Evolutionary conservation across 1,284 basidiomycete species (phyloP).

Genomic region (Heliocybe sulcata): DNA sequence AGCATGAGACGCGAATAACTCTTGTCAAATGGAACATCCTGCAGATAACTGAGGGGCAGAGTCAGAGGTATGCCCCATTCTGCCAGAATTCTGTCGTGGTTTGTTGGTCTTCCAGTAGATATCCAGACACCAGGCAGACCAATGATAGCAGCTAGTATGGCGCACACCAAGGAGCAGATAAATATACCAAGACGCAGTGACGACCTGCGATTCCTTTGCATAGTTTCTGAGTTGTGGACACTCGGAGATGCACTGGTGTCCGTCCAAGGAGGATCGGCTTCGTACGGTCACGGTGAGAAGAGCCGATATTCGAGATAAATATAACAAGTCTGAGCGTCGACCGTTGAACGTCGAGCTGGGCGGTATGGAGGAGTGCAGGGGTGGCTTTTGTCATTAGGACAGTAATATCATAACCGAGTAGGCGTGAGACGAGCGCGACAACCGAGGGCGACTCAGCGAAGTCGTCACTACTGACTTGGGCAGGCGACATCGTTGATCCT

Average conservation of each 20-base stretch:
- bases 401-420: too few relatives aligned
- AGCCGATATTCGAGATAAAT: too few relatives aligned
- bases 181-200: background rate
- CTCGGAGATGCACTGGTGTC: background rate
- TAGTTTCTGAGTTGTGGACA: background rate
- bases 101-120: background rate
- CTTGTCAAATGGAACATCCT: background rate
- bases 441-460: too few relatives aligned
- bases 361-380: too few relatives aligned
- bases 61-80: background rate
- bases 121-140: background rate
- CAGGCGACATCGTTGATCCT: too few relatives aligned
- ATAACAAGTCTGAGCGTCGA: too few relatives aligned
- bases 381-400: too few relatives aligned
- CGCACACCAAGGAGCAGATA: background rate
- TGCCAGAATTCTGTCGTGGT: background rate
- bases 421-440: too few relatives aligned
- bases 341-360: too few relatives aligned
- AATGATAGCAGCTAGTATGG: background rate
- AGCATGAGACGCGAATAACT: background rate
- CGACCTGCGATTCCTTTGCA: background rate
- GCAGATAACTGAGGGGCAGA: background rate
- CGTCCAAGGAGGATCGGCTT: too few relatives aligned
- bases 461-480: too few relatives aligned
- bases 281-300: too few relatives aligned